Conservation (phyloP, 2,329 filamentous ascomycete species). For the Graphilbum ipis-grandicollis region DNA sequence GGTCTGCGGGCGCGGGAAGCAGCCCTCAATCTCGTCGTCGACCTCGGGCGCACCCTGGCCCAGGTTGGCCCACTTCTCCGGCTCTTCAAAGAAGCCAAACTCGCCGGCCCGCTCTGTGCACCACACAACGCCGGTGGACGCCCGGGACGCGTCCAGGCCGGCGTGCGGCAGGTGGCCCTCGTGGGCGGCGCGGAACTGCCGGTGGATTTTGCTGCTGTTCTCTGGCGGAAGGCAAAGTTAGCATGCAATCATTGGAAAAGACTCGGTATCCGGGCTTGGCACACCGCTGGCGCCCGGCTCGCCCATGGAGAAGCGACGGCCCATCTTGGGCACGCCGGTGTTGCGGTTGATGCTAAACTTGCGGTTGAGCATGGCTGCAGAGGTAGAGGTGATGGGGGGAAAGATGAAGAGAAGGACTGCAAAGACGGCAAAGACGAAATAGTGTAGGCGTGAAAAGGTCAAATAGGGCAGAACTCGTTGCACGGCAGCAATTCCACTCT, state of each 20-base stretch:
- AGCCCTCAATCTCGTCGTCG: constrained; percentile 80
- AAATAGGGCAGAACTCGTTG: too few relatives aligned
- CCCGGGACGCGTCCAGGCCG: constrained; percentile 72
- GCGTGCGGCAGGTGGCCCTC: constrained; percentile 84
- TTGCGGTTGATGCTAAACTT: constrained; percentile 53
- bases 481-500: too few relatives aligned
- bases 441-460: too few relatives aligned
- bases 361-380: constrained; percentile 35
- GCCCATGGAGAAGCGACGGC: constrained; percentile 39
- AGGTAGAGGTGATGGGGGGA: too few relatives aligned
- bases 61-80: constrained; percentile 75
- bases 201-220: constrained; percentile 66
- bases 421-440: background rate
- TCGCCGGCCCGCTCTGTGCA: constrained; percentile 75
- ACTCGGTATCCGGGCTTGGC: constrained; percentile 11
- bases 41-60: constrained; percentile 90
- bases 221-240: constrained; percentile 30
- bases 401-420: background rate
- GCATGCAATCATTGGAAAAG: too few relatives aligned
- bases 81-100: constrained; percentile 73
- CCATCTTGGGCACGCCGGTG: constrained; percentile 39
- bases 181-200: constrained; percentile 77
- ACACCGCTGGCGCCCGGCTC: constrained; percentile 40
- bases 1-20: constrained; percentile 62
- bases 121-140: constrained; percentile 91